These are phyloP conservation scores for Aureobasidium sp. DNA, from an alignment of 2,329 filamentous ascomycete species.

Conservation along the genomic window DNA sequence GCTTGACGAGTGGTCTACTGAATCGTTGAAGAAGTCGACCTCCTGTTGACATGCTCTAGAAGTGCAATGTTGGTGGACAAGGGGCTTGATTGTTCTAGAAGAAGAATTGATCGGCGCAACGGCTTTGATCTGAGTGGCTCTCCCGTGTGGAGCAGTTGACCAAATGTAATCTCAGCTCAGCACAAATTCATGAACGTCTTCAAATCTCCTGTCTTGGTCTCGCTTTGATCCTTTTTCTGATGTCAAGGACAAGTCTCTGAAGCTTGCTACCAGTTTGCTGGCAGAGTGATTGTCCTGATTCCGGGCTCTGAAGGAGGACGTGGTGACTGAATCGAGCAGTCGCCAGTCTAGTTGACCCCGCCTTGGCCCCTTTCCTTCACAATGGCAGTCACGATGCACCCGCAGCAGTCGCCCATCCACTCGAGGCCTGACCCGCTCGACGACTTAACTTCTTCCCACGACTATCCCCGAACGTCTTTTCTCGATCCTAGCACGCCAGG, in stretches of 20 bases:
- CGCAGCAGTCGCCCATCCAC: not conserved
- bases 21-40: not conserved
- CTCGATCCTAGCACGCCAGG: constrained; percentile 14
- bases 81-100: not conserved
- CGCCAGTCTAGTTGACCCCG: not conserved
- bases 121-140: not conserved
- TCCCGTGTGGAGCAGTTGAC: constrained; percentile 3
- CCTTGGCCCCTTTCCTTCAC: not conserved
- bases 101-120: not conserved
- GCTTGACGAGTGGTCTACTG: too few species aligned
- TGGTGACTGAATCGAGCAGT: not conserved
- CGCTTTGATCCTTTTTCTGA: not conserved
- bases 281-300: not conserved
- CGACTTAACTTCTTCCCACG: not conserved
- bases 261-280: not conserved
- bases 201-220: not conserved
- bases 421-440: constrained; percentile 4
- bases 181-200: not conserved
- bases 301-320: not conserved
- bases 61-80: not conserved
- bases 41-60: not conserved
- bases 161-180: constrained; percentile 10
- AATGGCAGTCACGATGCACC: constrained; percentile 6
- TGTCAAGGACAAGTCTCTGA: not conserved
- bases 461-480: constrained; percentile 1